Evolutionary conservation across 176 grass and related monocot species (phyloP), one percentile per base, ranked within the genome.

Genomic region (Juncus inflexus): DNA sequence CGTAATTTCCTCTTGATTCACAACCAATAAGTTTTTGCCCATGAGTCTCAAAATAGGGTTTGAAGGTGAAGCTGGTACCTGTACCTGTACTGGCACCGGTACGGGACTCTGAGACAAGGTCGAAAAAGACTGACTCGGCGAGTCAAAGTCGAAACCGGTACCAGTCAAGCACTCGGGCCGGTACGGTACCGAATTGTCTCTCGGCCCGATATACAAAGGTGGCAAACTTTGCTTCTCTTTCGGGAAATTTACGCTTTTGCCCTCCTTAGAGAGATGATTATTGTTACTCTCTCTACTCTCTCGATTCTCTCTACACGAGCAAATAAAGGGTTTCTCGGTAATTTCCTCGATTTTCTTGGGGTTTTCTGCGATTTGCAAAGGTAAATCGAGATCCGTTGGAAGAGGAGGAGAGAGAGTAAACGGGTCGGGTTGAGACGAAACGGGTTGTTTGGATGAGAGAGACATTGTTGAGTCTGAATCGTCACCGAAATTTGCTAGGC

Each of bases 11-110:
- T 99, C 88, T 3, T 77, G 90, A 75, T 86, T 99, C 80, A 86
- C 84, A 75, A 99, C 88, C 77, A 82, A 77, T 61, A 99, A 77
- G 54, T 99, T 80, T 62, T 99, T 99, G 70, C 88, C 94, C 94
- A 99, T 99, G 62, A 99, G 72, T 57, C 94, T 80, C 57, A 99
- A 71, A 70, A 92, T 62, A 53, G 83, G 85, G 77, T 86, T 99
- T 60, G 90, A 66, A 35, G 77, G 83, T 10, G 88, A 86, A 55
- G 86, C 72, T 9, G 43, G 43, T 47, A 47, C 9, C 6, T 5
- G 50, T 70, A 77, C 57, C 80, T 5, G 50, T 70, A 77, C 57
- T 80, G 82, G 56, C 50, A 74, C 71, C 67, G 82, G 71, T 76
- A 68, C 40, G 67, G 78, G 74, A 82, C 66, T 35, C 74, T 74